phyloP scores from a whole-genome alignment of 352 stramenopile genomes.

The Thraustotheca clavata region DNA sequence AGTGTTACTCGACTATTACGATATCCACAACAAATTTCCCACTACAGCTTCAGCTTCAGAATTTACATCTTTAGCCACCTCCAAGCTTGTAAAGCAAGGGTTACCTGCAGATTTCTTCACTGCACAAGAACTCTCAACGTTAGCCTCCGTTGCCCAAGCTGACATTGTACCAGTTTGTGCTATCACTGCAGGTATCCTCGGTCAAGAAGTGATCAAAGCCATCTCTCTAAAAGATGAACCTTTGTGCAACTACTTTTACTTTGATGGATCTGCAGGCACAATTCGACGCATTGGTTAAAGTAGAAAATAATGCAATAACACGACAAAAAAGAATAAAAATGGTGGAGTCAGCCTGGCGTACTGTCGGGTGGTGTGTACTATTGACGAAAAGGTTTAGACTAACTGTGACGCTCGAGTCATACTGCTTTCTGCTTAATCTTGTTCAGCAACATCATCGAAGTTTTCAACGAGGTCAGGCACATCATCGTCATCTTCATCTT shows the following conservation, averaged over 20 bases:
- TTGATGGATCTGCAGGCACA: conserved; percentile 59
- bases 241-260: conserved; percentile 94
- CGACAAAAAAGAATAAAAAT: conserved; percentile 1
- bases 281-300: conserved; percentile 16
- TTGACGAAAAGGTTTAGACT: conserved; percentile 4
- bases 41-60: conserved; percentile 23
- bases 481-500: conserved; percentile 93
- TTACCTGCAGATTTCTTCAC: conserved; percentile 57
- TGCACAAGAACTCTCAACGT: conserved; percentile 30
- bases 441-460: conserved; percentile 95
- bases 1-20: conserved; percentile 58
- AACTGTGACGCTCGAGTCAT: not conserved
- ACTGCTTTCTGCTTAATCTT: conserved; percentile 43
- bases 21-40: not conserved
- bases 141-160: conserved; percentile 35
- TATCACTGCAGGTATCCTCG: conserved; percentile 94
- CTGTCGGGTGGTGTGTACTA: conserved; percentile 22
- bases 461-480: conserved; percentile 98
- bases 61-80: conserved; percentile 53
- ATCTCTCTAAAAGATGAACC: conserved; percentile 94
- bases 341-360: conserved; percentile 18
- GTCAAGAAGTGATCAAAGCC: conserved; percentile 98
- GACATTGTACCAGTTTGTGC: conserved; percentile 90
- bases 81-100: conserved; percentile 43
- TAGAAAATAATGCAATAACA: not conserved